A percentile compares a stretch with the other conserved stretches of the same genome.
phyloP scores from a whole-genome alignment of 2,329 filamentous ascomycete species.

The Alternaria sp. region DNA sequence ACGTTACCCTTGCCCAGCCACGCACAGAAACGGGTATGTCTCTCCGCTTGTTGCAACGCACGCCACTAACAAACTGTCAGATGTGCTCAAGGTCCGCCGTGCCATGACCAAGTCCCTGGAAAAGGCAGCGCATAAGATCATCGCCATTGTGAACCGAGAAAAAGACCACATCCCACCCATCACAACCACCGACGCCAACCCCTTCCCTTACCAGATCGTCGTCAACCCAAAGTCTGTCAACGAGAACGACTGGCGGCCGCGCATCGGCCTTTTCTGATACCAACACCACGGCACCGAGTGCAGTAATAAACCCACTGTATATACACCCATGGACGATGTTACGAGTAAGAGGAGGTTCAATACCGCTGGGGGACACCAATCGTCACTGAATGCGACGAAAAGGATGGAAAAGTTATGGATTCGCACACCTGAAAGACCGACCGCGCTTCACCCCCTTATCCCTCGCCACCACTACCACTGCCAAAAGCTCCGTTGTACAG shows the following conservation, averaged over 20 bases:
- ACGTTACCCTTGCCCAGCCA: slow-evolving; percentile 90
- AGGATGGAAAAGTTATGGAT: slow-evolving; percentile 26
- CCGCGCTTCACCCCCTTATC: slow-evolving; percentile 6
- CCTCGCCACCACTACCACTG: slow-evolving; percentile 5
- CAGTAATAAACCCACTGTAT: slow-evolving; percentile 21
- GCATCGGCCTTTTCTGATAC: slow-evolving; percentile 64
- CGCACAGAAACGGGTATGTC: slow-evolving; percentile 81
- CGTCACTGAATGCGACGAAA: slow-evolving; percentile 12
- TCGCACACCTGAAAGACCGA: slow-evolving; percentile 8
- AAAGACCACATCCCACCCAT: slow-evolving; percentile 98
- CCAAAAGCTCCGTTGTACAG: slow-evolving; percentile 32
- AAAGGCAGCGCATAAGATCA: slow-evolving; percentile 86
- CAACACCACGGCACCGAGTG: background rate
- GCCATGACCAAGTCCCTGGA: slow-evolving; percentile 91
- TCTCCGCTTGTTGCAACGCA: background rate
- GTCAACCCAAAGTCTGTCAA: slow-evolving; percentile 75
- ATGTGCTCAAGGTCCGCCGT: slow-evolving; percentile 84
- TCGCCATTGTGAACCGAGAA: slow-evolving; percentile 83
- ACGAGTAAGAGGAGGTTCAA: slow-evolving; percentile 29
- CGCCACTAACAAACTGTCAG: slow-evolving; percentile 54
- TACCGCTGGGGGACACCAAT: slow-evolving; percentile 19
- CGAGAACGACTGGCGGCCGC: slow-evolving; percentile 73
- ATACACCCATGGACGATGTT: slow-evolving; percentile 20
- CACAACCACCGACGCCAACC: slow-evolving; percentile 87
- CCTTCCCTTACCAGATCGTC: slow-evolving; percentile 92